Conservation (phyloP, 495 filamentous ascomycete genomes). For the Daldinia childiae region DNA sequence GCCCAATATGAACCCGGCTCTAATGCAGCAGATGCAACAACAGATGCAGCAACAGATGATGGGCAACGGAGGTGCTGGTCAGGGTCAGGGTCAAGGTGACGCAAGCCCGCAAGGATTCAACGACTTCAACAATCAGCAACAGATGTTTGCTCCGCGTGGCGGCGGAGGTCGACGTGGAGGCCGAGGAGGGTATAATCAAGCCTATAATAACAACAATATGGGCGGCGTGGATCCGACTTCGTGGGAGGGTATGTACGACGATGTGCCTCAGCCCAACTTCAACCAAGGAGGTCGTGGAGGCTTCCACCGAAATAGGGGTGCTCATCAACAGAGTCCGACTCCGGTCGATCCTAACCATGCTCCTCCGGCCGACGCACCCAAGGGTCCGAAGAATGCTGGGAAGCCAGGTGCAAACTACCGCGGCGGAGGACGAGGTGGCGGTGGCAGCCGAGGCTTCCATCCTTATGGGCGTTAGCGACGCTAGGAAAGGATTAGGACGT, state of each 20-base stretch:
- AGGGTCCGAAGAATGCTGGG: slow-evolving; percentile 94
- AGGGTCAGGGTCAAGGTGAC: slow-evolving; percentile 49
- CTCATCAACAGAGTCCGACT: slow-evolving; percentile 49
- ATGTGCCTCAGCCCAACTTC: slow-evolving; percentile 87
- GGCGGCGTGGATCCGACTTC: slow-evolving; percentile 67
- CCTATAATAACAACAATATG: slow-evolving; percentile 43
- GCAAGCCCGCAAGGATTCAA: slow-evolving; percentile 47
- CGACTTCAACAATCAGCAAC: slow-evolving; percentile 85
- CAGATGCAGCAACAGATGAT: slow-evolving; percentile 76
- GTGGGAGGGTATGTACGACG: slow-evolving; percentile 99
- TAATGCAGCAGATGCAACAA: slow-evolving; percentile 90
- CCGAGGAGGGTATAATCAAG: slow-evolving; percentile 45
- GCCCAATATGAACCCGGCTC: slow-evolving; percentile 75
- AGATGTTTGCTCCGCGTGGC: slow-evolving; percentile 80
- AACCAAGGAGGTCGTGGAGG: slow-evolving; percentile 66
- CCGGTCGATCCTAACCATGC: slow-evolving; percentile 60
- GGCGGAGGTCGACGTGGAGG: slow-evolving; percentile 49
- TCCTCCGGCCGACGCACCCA: slow-evolving; percentile 92
- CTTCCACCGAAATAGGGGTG: slow-evolving; percentile 48
- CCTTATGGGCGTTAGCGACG: slow-evolving; percentile 66
- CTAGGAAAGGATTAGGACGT: background rate
- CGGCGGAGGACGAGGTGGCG: slow-evolving; percentile 87
- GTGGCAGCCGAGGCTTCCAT: slow-evolving; percentile 78
- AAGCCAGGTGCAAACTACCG: slow-evolving; percentile 94
- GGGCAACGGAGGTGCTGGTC: slow-evolving; percentile 56